Evolutionary conservation across 306 rosid species (phyloP).

Genomic region (Gleditsia sinensis): DNA sequence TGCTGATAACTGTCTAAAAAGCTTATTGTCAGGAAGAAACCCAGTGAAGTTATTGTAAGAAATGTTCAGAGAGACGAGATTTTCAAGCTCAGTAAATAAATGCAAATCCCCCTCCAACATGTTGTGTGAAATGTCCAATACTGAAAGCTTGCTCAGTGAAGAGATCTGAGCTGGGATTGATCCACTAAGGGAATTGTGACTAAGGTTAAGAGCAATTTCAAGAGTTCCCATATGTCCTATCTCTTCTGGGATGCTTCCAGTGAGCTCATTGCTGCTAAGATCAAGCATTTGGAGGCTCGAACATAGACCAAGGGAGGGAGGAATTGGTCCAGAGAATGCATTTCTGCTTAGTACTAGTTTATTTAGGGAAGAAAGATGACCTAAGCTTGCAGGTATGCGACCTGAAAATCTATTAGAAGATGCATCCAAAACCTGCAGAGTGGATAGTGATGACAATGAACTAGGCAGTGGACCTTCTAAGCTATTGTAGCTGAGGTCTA

Average conservation of each 20-base stretch:
- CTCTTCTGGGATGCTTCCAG: constrained; percentile 54
- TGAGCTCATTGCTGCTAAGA: constrained; percentile 60
- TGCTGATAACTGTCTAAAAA: constrained; percentile 54
- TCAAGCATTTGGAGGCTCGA: constrained; percentile 60
- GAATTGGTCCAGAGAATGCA: constrained; percentile 55
- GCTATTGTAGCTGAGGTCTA: constrained; percentile 51
- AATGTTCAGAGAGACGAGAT: constrained; percentile 59
- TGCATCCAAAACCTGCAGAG: constrained; percentile 52
- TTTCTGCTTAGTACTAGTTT: constrained; percentile 51
- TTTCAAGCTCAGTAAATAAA: constrained; percentile 49
- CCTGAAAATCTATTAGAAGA: constrained; percentile 48
- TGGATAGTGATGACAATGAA: constrained; percentile 46
- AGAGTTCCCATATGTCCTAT: constrained; percentile 48
- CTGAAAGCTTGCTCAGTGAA: constrained; percentile 52
- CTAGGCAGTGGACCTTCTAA: constrained; percentile 56
- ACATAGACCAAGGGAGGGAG: constrained; percentile 55
- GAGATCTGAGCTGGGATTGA: constrained; percentile 58
- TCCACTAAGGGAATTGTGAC: constrained; percentile 60
- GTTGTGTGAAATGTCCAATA: constrained; percentile 64
- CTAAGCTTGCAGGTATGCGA: constrained; percentile 52
- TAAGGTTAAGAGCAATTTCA: constrained; percentile 57
- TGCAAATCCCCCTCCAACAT: constrained; percentile 53
- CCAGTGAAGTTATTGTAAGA: constrained; percentile 59
- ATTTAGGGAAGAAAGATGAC: constrained; percentile 48
- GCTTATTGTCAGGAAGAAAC: constrained; percentile 55